Evolutionary conservation across 345 rosid genomes (phyloP).

Genomic region (Conringia planisiliqua): DNA sequence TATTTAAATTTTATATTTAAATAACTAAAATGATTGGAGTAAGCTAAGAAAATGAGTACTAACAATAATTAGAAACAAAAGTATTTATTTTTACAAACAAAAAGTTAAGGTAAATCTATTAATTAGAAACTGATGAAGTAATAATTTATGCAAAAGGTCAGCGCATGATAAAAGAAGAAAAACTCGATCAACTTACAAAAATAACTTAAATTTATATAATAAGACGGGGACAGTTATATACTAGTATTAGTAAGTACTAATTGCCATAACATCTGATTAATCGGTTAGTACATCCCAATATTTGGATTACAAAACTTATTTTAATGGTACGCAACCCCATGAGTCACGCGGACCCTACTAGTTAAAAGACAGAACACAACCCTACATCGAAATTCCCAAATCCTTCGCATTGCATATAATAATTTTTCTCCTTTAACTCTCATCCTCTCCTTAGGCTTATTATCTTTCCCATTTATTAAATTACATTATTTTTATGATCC

Average conservation of each 20-base stretch:
- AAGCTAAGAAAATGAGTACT: no score
- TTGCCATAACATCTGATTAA: background rate
- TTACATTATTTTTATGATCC: slow-evolving; percentile 5
- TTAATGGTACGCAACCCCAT: slow-evolving; percentile 19
- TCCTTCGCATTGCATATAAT: slow-evolving; percentile 23
- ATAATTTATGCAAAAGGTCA: no score
- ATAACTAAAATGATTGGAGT: no score
- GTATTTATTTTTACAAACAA: no score
- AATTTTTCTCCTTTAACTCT: slow-evolving; percentile 26
- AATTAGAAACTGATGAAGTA: no score
- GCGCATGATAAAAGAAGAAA: no score
- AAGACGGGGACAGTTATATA: no score
- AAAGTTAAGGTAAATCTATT: no score
- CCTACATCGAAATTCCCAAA: slow-evolving; percentile 31
- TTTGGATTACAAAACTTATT: background rate
- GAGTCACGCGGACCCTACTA: slow-evolving; percentile 23
- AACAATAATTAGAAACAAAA: no score
- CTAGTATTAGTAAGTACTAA: background rate
- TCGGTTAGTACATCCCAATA: background rate
- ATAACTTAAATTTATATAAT: no score
- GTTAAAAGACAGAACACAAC: slow-evolving; percentile 30
- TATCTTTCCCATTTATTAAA: slow-evolving; percentile 10
- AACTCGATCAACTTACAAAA: no score
- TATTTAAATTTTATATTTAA: no score
- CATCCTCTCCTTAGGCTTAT: slow-evolving; percentile 26